Evolutionary conservation across 1,284 basidiomycete species (phyloP), one percentile per base, ranked within the genome.

Genomic region (Schizophyllum amplum): DNA sequence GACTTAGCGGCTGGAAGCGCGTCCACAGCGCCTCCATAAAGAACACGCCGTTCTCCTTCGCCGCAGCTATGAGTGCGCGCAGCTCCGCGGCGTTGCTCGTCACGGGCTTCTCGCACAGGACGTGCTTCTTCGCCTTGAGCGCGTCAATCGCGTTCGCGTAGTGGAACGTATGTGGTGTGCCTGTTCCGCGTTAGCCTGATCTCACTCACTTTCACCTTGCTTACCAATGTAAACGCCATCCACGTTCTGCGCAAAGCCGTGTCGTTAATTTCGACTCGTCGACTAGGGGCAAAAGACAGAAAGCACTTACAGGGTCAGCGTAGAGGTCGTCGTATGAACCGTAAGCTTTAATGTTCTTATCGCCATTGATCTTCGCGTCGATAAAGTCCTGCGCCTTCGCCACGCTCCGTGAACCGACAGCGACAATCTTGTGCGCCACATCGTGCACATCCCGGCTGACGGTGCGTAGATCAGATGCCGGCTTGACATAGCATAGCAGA

Each of bases 11-110:
- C 57, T 87, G 85, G 73, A 91, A 92, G 24, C 88, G 77, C 6
- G 89, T 92, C 86, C 84, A 88, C 69, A 92, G 77, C 2, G 86
- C 92, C 71, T 94, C 92, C 92, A 94, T 94, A 64, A 94, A 82
- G 75, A 94, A 94, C 1, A 92, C 77, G 13, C 83, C 80, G 63
- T 87, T 76, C 68, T 89, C 80, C 67, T 85, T 86, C 0, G 94
- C 92, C 22, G 92, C 79, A 6, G 73, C 70, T 22, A 92, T 71
- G 26, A 96, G 77, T 53, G 84, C 81, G 49, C 82, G 76, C 22
- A 87, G 73, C 63, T 90, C 86, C 4, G 83, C 77, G 4, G 75
- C 72, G 64, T 87, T 89, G 55, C 71, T 78, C 1, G 86, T 90
- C 23, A 86, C 81, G 0, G 87, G 84, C 66, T 94, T 94, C 72